Percentiles rank a stretch among this genome's conserved stretches.
Evolutionary conservation across 805 yeast species (phyloP).

Genomic region (Candida parachauliodes): DNA sequence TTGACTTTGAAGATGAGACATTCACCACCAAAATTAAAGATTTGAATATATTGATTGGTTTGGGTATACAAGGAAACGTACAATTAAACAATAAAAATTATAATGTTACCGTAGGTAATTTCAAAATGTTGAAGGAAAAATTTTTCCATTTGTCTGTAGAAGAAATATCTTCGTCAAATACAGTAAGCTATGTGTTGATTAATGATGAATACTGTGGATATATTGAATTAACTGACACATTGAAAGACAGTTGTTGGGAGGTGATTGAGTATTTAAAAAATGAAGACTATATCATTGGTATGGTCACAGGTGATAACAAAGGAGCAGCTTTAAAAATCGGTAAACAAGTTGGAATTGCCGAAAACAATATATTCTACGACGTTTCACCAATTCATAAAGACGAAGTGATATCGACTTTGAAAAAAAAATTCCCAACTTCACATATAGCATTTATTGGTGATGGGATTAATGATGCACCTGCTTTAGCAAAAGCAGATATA

Average conservation of each 20-base stretch:
- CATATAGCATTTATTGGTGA: constrained; percentile 89
- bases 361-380: constrained; percentile 64
- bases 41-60: constrained; percentile 39
- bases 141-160: constrained; percentile 2
- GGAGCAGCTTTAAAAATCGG: constrained; percentile 66
- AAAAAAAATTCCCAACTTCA: constrained; percentile 36
- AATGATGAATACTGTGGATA: constrained; percentile 59
- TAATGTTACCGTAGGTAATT: constrained; percentile 53
- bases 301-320: constrained; percentile 85
- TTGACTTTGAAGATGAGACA: constrained; percentile 29
- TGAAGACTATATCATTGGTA: constrained; percentile 62
- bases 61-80: constrained; percentile 39
- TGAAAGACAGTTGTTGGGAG: constrained; percentile 61
- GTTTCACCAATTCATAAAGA: constrained; percentile 78
- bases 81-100: constrained; percentile 12
- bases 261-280: constrained; percentile 54
- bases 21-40: constrained; percentile 28
- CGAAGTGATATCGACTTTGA: constrained; percentile 56
- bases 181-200: constrained; percentile 56
- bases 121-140: constrained; percentile 28
- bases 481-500: constrained; percentile 79
- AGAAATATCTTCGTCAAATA: constrained; percentile 25
- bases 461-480: constrained; percentile 98
- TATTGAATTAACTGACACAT: constrained; percentile 61
- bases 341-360: constrained; percentile 59